Percentiles rank a stretch among this genome's conserved stretches.
These are phyloP conservation scores for Phytophthora pinifolia DNA, from an alignment of 352 stramenopile genomes.

Conservation along the genomic window DNA sequence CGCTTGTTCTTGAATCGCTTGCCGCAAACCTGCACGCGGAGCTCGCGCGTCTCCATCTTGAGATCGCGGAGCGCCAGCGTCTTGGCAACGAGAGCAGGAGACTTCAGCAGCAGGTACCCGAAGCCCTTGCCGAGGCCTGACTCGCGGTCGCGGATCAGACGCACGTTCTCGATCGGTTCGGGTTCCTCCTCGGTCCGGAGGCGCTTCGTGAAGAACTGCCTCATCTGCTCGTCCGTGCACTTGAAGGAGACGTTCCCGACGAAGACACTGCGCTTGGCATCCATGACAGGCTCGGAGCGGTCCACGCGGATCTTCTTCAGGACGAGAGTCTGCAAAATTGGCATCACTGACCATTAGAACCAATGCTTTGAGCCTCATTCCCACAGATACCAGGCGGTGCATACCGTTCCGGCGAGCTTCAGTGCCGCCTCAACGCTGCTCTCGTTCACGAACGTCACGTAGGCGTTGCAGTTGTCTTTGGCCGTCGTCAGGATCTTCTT, in stretches of 20 bases:
- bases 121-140: slow-evolving; percentile 92
- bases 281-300: slow-evolving; percentile 55
- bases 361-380: not conserved
- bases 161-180: slow-evolving; percentile 81
- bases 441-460: slow-evolving; percentile 81
- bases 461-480: slow-evolving; percentile 92
- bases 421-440: slow-evolving; percentile 67
- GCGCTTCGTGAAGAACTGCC: slow-evolving; percentile 70
- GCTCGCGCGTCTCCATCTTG: slow-evolving; percentile 69
- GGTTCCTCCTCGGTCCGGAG: slow-evolving; percentile 69
- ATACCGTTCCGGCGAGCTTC: slow-evolving; percentile 65
- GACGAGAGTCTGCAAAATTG: slow-evolving; percentile 46
- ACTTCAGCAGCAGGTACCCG: slow-evolving; percentile 88
- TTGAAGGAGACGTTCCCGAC: slow-evolving; percentile 90
- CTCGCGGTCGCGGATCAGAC: slow-evolving; percentile 88
- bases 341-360: slow-evolving; percentile 6
- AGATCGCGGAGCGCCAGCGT: slow-evolving; percentile 62
- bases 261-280: slow-evolving; percentile 88
- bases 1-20: slow-evolving; percentile 86
- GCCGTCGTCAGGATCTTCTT: slow-evolving; percentile 77
- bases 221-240: slow-evolving; percentile 75
- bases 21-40: slow-evolving; percentile 78
- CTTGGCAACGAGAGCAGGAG: slow-evolving; percentile 62
- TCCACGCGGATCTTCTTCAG: slow-evolving; percentile 72
- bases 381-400: slow-evolving; percentile 1